These are phyloP conservation scores for Triticum dicoccoides DNA, from an alignment of 176 grass and related monocot species.

Conservation along the genomic window DNA sequence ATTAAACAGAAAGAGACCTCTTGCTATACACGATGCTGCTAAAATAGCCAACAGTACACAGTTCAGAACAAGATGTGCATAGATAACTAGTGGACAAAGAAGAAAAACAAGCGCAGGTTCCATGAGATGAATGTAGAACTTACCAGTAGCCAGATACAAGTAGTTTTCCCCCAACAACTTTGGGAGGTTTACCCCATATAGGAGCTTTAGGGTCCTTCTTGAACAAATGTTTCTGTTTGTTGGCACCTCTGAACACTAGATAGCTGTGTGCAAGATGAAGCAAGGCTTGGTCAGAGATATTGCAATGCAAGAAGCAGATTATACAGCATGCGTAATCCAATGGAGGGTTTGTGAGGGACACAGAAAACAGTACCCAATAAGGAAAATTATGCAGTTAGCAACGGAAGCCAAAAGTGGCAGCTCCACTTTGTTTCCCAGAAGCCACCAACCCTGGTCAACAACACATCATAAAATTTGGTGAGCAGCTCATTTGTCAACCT, in stretches of 20 bases:
- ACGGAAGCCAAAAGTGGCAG: slow-evolving; percentile 48
- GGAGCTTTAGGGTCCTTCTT: slow-evolving; percentile 91
- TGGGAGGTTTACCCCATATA: slow-evolving; percentile 91
- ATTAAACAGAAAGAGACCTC: background rate
- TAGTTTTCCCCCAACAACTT: slow-evolving; percentile 85
- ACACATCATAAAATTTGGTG: background rate
- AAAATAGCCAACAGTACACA: background rate
- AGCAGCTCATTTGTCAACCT: background rate
- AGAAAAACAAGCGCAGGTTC: background rate
- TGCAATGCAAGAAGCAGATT: slow-evolving; percentile 5
- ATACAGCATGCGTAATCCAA: background rate
- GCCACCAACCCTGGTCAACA: slow-evolving; percentile 86
- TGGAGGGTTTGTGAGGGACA: background rate
- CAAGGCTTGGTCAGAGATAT: slow-evolving; percentile 7
- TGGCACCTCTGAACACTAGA: slow-evolving; percentile 84
- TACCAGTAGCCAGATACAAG: slow-evolving; percentile 96
- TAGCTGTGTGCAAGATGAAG: slow-evolving; percentile 54
- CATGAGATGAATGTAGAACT: background rate
- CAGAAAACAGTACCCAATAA: slow-evolving; percentile 65
- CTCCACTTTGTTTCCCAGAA: slow-evolving; percentile 78
- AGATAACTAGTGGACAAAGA: background rate
- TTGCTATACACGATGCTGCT: background rate
- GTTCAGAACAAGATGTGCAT: background rate
- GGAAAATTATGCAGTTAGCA: slow-evolving; percentile 67
- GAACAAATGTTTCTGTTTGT: slow-evolving; percentile 95